Percentiles rank a stretch among this genome's conserved stretches.
These are phyloP conservation scores for Vachellia collinsii DNA, from an alignment of 306 rosid species.

Conservation along the genomic window DNA sequence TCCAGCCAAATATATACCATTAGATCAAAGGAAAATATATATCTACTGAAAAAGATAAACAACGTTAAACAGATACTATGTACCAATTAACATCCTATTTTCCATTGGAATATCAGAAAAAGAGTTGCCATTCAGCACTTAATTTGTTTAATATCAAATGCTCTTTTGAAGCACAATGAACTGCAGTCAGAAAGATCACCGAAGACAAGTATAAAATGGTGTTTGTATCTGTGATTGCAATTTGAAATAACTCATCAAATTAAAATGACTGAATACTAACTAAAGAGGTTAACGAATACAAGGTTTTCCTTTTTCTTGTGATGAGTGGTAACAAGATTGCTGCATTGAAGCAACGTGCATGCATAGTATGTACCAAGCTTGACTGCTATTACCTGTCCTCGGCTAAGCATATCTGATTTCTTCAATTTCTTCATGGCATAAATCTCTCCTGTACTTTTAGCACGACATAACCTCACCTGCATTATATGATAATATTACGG, in stretches of 20 bases:
- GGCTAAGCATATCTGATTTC: slow-evolving; percentile 99
- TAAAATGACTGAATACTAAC: not conserved
- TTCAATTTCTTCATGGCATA: slow-evolving; percentile 96
- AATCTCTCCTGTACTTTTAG: slow-evolving; percentile 79
- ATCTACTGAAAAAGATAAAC: slow-evolving; percentile 11
- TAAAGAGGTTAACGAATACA: not conserved
- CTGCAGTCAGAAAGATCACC: not conserved
- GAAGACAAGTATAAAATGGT: not conserved
- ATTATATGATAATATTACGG: slow-evolving; percentile 18
- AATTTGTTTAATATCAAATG: not conserved
- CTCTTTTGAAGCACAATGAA: not conserved
- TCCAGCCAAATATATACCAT: slow-evolving; percentile 5
- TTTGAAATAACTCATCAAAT: not conserved
- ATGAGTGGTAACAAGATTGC: not conserved
- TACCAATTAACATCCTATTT: slow-evolving; percentile 19
- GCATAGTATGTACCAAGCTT: slow-evolving; percentile 3
- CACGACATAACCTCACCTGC: slow-evolving; percentile 93
- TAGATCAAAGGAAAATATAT: slow-evolving; percentile 12
- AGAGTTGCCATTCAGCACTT: slow-evolving; percentile 18
- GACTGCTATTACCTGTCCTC: slow-evolving; percentile 82
- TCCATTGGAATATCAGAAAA: slow-evolving; percentile 5
- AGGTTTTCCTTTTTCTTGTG: not conserved
- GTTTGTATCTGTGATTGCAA: not conserved
- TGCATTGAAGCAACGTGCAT: not conserved
- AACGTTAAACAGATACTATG: slow-evolving; percentile 19